phyloP scores from a whole-genome alignment of 257 asterid genomes.

The Rehmannia glutinosa region DNA sequence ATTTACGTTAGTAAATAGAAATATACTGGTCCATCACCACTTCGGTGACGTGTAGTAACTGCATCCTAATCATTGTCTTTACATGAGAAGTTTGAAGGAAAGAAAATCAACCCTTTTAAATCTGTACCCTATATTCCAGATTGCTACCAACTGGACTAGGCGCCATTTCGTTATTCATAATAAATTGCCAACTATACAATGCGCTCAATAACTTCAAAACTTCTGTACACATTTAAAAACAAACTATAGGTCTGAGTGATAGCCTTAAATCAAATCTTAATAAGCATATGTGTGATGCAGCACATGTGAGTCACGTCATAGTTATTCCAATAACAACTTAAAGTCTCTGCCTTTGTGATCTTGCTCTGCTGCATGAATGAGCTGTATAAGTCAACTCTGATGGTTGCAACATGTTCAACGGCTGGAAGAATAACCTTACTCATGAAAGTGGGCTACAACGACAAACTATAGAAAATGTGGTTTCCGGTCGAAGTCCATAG shows the following conservation, averaged over 20 bases:
- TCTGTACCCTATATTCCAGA: neutral
- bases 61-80: neutral
- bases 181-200: neutral
- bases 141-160: neutral
- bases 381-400: too few relatives aligned
- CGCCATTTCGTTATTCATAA: neutral
- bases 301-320: too few relatives aligned
- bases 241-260: too few relatives aligned
- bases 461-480: neutral
- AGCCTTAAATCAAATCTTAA: too few relatives aligned
- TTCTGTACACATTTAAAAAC: neutral
- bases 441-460: neutral
- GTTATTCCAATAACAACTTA: too few relatives aligned
- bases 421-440: neutral
- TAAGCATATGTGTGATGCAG: too few relatives aligned
- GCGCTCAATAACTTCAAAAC: neutral
- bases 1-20: neutral
- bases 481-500: neutral
- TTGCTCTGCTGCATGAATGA: too few relatives aligned
- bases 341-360: too few relatives aligned
- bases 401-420: neutral
- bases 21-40: neutral
- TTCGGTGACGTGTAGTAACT: neutral
- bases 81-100: neutral
- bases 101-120: neutral